Conservation (phyloP, 345 rosid genomes). For the Pistacia integerrima region DNA sequence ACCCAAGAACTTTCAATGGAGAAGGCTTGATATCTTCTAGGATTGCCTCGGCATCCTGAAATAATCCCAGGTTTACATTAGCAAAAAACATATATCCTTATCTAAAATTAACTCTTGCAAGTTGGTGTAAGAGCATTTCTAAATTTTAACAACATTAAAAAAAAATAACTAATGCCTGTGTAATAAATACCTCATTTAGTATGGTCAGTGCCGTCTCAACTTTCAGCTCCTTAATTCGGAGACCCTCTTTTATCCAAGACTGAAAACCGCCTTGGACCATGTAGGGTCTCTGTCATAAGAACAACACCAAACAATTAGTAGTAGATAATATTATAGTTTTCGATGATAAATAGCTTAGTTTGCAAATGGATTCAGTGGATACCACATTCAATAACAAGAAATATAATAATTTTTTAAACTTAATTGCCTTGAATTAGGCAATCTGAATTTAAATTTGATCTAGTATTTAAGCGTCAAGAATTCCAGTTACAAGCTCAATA, state of each 20-base stretch:
- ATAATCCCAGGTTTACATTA: slow-evolving; percentile 6
- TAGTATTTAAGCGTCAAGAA: not conserved
- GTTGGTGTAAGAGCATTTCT: too few relatives aligned
- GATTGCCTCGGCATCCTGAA: slow-evolving; percentile 94
- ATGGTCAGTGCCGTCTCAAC: slow-evolving; percentile 76
- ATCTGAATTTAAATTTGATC: not conserved
- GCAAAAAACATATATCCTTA: slow-evolving; percentile 3
- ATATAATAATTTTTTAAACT: not conserved
- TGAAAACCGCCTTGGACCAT: slow-evolving; percentile 84
- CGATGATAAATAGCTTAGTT: not conserved
- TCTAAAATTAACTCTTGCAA: too few relatives aligned
- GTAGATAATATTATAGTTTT: slow-evolving; percentile 7
- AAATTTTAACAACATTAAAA: too few relatives aligned
- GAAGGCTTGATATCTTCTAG: slow-evolving; percentile 78
- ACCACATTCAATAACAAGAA: not conserved
- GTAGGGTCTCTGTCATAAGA: slow-evolving; percentile 64
- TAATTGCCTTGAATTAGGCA: not conserved
- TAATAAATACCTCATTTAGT: slow-evolving; percentile 71
- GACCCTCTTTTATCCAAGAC: slow-evolving; percentile 79
- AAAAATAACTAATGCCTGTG: not conserved
- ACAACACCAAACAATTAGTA: slow-evolving; percentile 24
- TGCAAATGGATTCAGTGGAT: not conserved
- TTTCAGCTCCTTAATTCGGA: slow-evolving; percentile 76
- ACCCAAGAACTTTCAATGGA: slow-evolving; percentile 68
- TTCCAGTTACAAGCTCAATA: not conserved